Conservation (phyloP, 179 eudicot genomes). For the Corrigiola litoralis region DNA sequence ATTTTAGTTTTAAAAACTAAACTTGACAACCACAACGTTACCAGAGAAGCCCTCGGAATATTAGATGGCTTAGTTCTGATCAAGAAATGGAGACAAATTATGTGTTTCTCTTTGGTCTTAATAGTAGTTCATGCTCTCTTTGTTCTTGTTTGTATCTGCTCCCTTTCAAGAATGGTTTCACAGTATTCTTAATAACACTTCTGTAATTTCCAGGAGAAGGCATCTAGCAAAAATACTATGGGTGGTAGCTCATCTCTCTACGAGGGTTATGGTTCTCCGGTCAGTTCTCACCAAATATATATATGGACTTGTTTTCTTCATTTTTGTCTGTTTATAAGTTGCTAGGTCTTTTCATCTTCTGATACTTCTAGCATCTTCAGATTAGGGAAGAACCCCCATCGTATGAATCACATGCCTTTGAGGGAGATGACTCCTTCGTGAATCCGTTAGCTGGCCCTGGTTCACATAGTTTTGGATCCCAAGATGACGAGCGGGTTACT, state of each 20-base stretch:
- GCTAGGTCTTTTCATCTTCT: slow-evolving; percentile 8
- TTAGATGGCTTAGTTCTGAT: too few species aligned
- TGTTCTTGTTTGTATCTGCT: too few species aligned
- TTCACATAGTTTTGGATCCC: slow-evolving; percentile 62
- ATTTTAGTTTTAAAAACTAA: too few species aligned
- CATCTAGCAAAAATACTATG: slow-evolving; percentile 46
- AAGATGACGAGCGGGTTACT: slow-evolving; percentile 62
- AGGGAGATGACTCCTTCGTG: slow-evolving; percentile 79
- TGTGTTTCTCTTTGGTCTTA: not conserved
- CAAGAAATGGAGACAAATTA: too few species aligned
- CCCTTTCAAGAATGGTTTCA: too few species aligned
- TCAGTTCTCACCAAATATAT: slow-evolving; percentile 25
- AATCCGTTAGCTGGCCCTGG: slow-evolving; percentile 83
- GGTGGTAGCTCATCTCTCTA: slow-evolving; percentile 49
- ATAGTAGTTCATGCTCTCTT: not conserved
- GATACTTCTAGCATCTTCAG: slow-evolving; percentile 43
- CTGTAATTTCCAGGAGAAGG: slow-evolving; percentile 47
- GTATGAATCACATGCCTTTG: slow-evolving; percentile 62
- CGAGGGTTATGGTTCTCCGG: slow-evolving; percentile 75
- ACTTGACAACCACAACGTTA: too few species aligned
- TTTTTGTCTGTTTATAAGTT: not conserved
- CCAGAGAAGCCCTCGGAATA: too few species aligned
- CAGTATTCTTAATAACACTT: not conserved
- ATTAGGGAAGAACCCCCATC: slow-evolving; percentile 91
- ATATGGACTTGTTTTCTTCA: not conserved